A percentile compares a stretch with the other conserved stretches of the same genome.
Conservation (phyloP, 208 protist species). For the Leishmania major region DNA sequence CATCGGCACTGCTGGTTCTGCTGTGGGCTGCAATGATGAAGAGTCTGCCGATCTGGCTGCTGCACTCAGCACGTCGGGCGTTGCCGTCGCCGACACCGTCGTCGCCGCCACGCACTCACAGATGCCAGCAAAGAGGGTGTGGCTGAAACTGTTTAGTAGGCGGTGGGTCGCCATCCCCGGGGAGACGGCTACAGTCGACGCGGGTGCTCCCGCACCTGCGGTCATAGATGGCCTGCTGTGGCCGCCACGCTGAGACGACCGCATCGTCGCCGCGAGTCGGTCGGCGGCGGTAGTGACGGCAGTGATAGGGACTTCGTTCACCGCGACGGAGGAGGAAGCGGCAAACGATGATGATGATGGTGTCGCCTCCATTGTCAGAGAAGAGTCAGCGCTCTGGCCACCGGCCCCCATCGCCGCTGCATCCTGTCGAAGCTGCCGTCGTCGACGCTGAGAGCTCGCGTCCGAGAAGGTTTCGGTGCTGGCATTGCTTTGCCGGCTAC, state of each 20-base stretch:
- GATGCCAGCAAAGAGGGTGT: constrained; percentile 58
- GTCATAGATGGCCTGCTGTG: not conserved
- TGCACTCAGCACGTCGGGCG: not conserved
- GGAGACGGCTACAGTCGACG: not conserved
- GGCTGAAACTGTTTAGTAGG: constrained; percentile 69
- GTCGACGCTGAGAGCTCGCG: not conserved
- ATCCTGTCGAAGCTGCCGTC: not conserved
- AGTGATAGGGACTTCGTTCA: not conserved
- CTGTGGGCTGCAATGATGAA: not conserved
- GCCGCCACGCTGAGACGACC: not conserved
- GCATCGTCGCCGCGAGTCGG: not conserved
- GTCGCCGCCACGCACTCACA: constrained; percentile 19
- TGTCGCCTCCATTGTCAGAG: constrained; percentile 12
- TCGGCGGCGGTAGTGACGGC: not conserved
- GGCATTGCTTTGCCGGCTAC: not conserved
- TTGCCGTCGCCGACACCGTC: not conserved
- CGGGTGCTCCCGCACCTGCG: not conserved
- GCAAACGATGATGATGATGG: not conserved
- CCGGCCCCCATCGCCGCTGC: not conserved
- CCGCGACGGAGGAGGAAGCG: not conserved
- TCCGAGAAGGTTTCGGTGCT: constrained; percentile 3
- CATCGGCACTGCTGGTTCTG: not conserved
- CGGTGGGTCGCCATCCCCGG: constrained; percentile 62
- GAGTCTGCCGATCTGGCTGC: not conserved
- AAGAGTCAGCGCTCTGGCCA: constrained; percentile 2